Evolutionary conservation across 225 moss, liverwort and hornwort species (phyloP).

Genomic region (Physcomitrium patens): DNA sequence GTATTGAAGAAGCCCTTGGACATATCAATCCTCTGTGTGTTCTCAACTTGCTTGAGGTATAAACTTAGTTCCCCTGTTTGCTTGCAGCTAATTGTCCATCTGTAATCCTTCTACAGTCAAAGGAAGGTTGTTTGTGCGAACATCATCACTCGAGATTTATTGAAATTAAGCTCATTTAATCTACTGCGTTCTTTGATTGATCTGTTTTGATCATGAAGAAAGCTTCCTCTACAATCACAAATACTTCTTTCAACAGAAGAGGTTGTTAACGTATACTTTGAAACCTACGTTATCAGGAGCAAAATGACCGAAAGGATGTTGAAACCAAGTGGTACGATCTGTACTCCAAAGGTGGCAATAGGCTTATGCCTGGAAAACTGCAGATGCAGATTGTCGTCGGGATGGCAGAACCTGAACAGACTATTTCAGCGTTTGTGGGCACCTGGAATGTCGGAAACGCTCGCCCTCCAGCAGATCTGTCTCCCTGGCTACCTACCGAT

Average conservation of each 20-base stretch:
- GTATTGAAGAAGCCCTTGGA: conserved; percentile 90
- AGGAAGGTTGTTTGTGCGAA: conserved; percentile 21
- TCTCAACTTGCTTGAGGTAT: conserved; percentile 68
- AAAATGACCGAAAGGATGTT: conserved; percentile 65
- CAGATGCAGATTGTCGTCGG: conserved; percentile 81
- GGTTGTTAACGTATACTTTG: conserved; percentile 17
- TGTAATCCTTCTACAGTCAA: background rate
- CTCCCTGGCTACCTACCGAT: conserved; percentile 85
- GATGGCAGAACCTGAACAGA: conserved; percentile 93
- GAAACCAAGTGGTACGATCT: conserved; percentile 80
- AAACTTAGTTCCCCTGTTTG: conserved; percentile 24
- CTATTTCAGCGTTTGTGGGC: conserved; percentile 85
- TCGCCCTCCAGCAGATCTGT: conserved; percentile 92
- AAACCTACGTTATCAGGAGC: conserved; percentile 42
- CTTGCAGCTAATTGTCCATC: background rate
- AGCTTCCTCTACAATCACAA: conserved; percentile 12
- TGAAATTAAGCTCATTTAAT: background rate
- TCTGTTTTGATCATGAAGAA: background rate
- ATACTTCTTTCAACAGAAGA: conserved; percentile 16
- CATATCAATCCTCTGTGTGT: conserved; percentile 62
- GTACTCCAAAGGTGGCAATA: conserved; percentile 74
- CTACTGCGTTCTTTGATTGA: background rate
- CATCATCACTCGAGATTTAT: background rate
- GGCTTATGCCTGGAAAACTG: conserved; percentile 87
- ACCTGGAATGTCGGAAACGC: conserved; percentile 99